Evolutionary conservation across 805 yeast genomes (phyloP).

Genomic region (Ogataea polymorpha): DNA sequence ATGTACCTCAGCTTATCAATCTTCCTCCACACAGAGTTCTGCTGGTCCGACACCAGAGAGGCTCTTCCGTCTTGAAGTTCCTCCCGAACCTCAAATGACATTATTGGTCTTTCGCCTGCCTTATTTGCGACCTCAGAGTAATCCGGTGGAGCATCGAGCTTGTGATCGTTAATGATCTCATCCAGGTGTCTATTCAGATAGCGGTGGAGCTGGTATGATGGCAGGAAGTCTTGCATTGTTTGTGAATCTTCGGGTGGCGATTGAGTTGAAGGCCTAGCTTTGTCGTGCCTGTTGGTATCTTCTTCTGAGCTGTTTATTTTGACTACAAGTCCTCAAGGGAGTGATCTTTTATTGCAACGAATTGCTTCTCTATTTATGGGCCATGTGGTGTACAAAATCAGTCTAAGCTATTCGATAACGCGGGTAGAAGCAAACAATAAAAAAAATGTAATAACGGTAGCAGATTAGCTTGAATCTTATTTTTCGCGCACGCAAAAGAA

Average conservation of each 20-base stretch:
- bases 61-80: slow-evolving; percentile 1
- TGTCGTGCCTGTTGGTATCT: neutral
- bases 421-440: neutral
- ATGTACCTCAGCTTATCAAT: slow-evolving; percentile 13
- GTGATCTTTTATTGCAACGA: too few species aligned
- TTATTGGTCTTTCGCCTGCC: neutral
- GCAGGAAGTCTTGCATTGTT: slow-evolving; percentile 27
- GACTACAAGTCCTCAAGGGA: neutral
- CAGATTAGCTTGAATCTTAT: too few species aligned
- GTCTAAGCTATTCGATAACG: too few species aligned
- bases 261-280: neutral
- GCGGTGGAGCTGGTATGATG: slow-evolving; percentile 20
- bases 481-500: too few species aligned
- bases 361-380: neutral
- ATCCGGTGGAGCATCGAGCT: slow-evolving; percentile 9
- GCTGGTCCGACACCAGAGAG: slow-evolving; percentile 4
- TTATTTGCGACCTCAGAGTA: slow-evolving; percentile 1
- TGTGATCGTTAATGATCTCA: slow-evolving; percentile 12
- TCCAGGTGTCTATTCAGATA: slow-evolving; percentile 15
- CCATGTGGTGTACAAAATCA: neutral
- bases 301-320: slow-evolving; percentile 1
- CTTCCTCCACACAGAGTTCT: slow-evolving; percentile 15
- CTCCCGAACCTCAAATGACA: neutral
- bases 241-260: neutral
- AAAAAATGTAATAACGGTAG: neutral